A percentile compares a stretch with the other conserved stretches of the same genome.
phyloP scores from a whole-genome alignment of 192 early-diverging fungal species.

The Anaeromyces robustus region DNA sequence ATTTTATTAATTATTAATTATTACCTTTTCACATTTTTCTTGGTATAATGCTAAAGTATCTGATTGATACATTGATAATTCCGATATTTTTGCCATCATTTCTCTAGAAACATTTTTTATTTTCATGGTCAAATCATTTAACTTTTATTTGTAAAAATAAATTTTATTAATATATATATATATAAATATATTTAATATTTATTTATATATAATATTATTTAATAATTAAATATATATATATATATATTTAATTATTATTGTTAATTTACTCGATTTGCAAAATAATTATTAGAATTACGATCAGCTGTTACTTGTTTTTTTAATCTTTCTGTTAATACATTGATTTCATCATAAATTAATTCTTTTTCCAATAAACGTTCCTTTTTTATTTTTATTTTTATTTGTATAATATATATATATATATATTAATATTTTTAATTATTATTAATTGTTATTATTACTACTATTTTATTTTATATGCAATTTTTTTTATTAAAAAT shows the following conservation, averaged over 20 bases:
- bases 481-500: too few species aligned
- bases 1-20: too few species aligned
- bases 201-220: too few species aligned
- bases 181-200: background rate
- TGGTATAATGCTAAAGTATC: conserved; percentile 40
- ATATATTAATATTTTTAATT: background rate
- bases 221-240: conserved; percentile 21
- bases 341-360: conserved; percentile 35
- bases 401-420: background rate
- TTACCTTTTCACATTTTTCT: conserved; percentile 35
- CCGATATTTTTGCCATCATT: conserved; percentile 38
- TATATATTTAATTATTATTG: conserved; percentile 13
- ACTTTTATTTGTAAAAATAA: conserved; percentile 6
- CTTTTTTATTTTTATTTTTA: conserved; percentile 9
- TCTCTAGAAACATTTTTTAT: conserved; percentile 29
- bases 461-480: background rate
- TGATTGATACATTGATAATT: conserved; percentile 46
- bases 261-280: background rate
- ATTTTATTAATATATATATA: background rate
- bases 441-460: background rate
- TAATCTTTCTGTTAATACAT: conserved; percentile 24
- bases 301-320: conserved; percentile 13
- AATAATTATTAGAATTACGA: background rate
- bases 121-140: conserved; percentile 35
- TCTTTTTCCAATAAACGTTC: conserved; percentile 42